Evolutionary conservation across 805 yeast genomes (phyloP), one percentile per base, ranked within the genome.

Genomic region (Peterozyma xylosa): DNA sequence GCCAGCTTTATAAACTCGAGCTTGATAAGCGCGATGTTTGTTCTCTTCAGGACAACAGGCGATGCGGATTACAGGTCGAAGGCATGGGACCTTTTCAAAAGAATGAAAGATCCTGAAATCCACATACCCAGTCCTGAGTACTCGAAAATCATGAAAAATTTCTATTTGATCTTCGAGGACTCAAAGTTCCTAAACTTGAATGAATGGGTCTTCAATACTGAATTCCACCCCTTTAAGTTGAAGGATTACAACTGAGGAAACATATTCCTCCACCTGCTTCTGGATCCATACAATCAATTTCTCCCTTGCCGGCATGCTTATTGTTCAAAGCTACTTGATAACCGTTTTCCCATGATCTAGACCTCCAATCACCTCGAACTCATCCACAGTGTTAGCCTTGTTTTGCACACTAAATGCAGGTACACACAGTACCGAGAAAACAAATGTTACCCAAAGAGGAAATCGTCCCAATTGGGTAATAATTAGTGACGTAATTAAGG

Each of bases 41-140:
- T 74, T 52, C 62, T 80, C 61, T 80, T 75, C 50, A 65, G 86
- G 45, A 66, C 77, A 41, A 80, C 85, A 0, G 82, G 82, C 5
- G 82, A 80, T 45, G 52, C 65, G 1, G 61, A 63, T 49, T 81
- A 84, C 76, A 72, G 80, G 47, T 68, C 70, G 2, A 62, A 69
- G 50, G 86, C 83, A 1, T 67, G 74, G 71, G 58, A 60, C 43
- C 63, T 75, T 64, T 70, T 76, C 55, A 53, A 63, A 37, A 61
- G 62, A 30, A 52, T 68, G n/a, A 54, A 67, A 38, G 34, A 59
- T 37, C 50, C 64, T 39, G 42, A 62, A 40, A 50, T 56, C 42
- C 48, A 53, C 2, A 60, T 62, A 18, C 67, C 64, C 13, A 62
- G 60, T 7, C 65, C 63, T 27, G 32, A 44, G 13, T 41, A 44